Percentiles rank a stretch among this genome's conserved stretches.
Conservation (phyloP, 176 grass and related monocot genomes). For the Pharus latifolius region DNA sequence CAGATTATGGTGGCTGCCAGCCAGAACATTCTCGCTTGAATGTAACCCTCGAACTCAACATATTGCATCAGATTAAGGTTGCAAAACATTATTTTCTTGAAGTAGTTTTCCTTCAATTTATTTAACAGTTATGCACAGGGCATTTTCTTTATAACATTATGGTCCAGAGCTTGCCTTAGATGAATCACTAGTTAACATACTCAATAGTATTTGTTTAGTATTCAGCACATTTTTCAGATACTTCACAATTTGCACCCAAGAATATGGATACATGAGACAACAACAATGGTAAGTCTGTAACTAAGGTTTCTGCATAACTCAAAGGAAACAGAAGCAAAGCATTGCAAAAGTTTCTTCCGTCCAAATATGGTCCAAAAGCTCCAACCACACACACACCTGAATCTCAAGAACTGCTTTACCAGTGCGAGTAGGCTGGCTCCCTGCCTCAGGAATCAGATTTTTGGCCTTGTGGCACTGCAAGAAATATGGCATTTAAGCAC, state of each 20-base stretch:
- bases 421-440: constrained; percentile 86
- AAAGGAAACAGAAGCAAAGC: constrained; percentile 3
- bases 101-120: not conserved
- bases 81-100: not conserved
- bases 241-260: not conserved
- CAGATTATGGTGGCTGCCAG: not conserved
- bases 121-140: not conserved
- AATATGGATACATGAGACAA: not conserved
- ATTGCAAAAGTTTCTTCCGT: not conserved
- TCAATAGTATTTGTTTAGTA: not conserved
- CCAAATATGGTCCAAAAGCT: constrained; percentile 7
- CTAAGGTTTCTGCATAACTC: not conserved
- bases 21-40: not conserved
- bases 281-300: not conserved
- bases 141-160: not conserved
- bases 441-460: constrained; percentile 94
- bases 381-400: constrained; percentile 46
- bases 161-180: constrained; percentile 1
- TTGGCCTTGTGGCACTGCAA: constrained; percentile 99
- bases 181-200: not conserved
- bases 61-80: not conserved
- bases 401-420: constrained; percentile 91
- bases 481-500: not conserved
- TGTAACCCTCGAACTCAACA: not conserved
- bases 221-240: not conserved